Evolutionary conservation across 1,284 basidiomycete genomes (phyloP), one percentile per base, ranked within the genome.

Genomic region (Irpex sp.): DNA sequence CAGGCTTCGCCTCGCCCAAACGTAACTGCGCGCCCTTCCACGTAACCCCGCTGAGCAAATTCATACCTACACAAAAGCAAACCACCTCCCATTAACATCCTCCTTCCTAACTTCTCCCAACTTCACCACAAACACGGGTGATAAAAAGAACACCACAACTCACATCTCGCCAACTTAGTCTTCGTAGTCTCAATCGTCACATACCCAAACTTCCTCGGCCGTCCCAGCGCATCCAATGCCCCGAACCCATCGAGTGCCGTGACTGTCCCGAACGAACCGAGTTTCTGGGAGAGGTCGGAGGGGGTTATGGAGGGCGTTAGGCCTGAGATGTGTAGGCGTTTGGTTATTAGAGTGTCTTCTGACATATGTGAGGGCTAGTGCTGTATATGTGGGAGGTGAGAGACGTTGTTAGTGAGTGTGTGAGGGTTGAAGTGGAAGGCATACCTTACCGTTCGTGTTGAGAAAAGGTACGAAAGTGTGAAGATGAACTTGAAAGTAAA

Each of bases 1-100:
- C 87, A 1, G 85, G 86, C 67, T 85, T 89, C 26, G 91, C 92
- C 68, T 92, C 90, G 5, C 91, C 91, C 40, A 93, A 82, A n/a
- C 90, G 82, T 36, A 93, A 75, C 68, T 88, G 91, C n/a, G 90
- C 77, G 15, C 92, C 91, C 75, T 92, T 93, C 89, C 90, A 93
- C 1, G 84, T 91, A 7, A 89, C 85, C 34, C 92, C 91, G 67
- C 89, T 92, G 6, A 93, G 79, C 3, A 85, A 71, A 69, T 86
- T 92, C 73, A 92, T 78, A 75, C 90, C 91, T 92, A 61, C 17
- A 17, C 26, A 48, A 60, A 19, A 49, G 57, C 21, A 60, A 36
- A 26, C 26, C 26, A 26, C 26, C 26, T 3, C 26, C 26, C 26
- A 26, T 26, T 4, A 34, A 34, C 40, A 47, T n/a, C 40, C 40